These are phyloP conservation scores for Sporopachydermia quercuum DNA, from an alignment of 805 yeast species.

Conservation along the genomic window DNA sequence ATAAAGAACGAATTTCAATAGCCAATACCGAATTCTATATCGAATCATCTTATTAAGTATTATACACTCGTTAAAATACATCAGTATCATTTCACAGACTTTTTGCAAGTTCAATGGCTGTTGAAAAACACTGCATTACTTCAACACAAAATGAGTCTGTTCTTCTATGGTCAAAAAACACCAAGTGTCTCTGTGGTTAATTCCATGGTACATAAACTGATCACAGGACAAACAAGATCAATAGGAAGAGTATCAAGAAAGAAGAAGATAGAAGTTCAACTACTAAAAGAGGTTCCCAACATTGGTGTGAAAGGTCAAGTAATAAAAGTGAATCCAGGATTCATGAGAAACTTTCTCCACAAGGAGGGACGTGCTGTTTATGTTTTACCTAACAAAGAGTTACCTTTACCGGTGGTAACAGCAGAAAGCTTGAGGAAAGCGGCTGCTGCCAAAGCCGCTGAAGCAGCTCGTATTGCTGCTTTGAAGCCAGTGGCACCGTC, in stretches of 20 bases:
- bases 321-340: background rate
- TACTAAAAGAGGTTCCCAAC: background rate
- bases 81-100: no score
- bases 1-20: no score
- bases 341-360: background rate
- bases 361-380: background rate
- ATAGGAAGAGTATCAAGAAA: background rate
- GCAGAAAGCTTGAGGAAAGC: background rate
- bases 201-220: no score
- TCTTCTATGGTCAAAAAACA: no score
- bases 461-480: background rate
- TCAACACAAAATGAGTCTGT: no score
- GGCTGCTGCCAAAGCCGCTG: background rate
- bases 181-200: no score
- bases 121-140: no score
- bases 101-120: no score
- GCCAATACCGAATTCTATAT: no score
- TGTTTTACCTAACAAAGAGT: background rate
- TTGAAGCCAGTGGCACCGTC: background rate
- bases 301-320: background rate
- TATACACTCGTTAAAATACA: no score
- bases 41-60: no score
- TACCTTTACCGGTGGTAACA: background rate
- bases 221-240: conserved; percentile 2
- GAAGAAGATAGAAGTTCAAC: conserved; percentile 7